A percentile compares a stretch with the other conserved stretches of the same genome.
phyloP scores from a whole-genome alignment of 2,329 filamentous ascomycete genomes.

The Cryphonectria naterciae region DNA sequence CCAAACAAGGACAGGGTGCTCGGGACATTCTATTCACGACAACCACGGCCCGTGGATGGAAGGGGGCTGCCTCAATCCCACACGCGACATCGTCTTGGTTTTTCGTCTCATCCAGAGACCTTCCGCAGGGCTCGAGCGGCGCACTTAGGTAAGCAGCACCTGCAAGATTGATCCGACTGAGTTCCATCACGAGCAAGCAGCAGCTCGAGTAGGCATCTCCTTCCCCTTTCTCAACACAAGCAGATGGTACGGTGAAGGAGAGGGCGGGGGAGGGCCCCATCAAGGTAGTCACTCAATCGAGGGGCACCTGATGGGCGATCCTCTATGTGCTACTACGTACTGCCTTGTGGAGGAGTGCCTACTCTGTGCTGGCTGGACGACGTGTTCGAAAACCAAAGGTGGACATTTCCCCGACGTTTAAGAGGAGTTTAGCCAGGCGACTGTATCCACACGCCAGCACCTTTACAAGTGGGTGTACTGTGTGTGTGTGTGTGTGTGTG shows the following conservation, averaged over 20 bases:
- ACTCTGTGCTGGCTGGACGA: neutral
- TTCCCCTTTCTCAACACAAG: neutral
- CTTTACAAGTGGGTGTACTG: neutral
- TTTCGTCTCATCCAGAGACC: neutral
- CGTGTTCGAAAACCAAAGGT: neutral
- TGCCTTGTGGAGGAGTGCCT: neutral
- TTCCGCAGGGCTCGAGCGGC: neutral
- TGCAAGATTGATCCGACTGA: too few species aligned
- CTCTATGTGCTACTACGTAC: neutral
- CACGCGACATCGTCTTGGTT: neutral
- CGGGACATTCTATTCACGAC: neutral
- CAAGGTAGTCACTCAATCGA: neutral
- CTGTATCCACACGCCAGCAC: conserved; percentile 2
- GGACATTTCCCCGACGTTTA: neutral
- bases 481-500: neutral
- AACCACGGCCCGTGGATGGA: neutral
- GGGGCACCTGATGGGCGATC: neutral
- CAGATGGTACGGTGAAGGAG: neutral
- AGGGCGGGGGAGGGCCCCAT: too few species aligned
- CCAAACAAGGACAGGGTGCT: conserved; percentile 10
- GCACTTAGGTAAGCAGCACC: neutral
- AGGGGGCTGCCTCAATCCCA: conserved; percentile 11
- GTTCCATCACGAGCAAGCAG: too few species aligned
- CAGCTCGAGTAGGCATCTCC: too few species aligned
- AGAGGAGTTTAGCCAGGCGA: neutral